These are phyloP conservation scores for Nothophaeocryptopus gaeumannii DNA, from an alignment of 2,329 filamentous ascomycete species.

Conservation along the genomic window DNA sequence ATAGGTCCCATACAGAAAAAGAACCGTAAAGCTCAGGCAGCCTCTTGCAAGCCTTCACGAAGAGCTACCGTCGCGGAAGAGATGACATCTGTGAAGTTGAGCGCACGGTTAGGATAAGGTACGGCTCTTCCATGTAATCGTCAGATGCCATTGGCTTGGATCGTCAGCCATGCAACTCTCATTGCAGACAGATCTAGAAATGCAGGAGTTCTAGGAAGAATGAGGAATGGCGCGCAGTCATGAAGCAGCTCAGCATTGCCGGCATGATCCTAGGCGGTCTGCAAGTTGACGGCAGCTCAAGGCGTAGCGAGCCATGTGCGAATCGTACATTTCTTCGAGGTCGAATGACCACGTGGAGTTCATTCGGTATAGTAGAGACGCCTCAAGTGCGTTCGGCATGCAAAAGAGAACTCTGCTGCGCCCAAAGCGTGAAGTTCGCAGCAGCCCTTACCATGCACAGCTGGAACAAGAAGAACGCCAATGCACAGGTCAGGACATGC, in stretches of 20 bases:
- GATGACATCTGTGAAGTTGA: not conserved
- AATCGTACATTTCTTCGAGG: not conserved
- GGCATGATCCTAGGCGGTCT: too few species aligned
- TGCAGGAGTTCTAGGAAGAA: too few species aligned
- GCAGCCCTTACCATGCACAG: too few species aligned
- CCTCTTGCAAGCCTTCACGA: constrained; percentile 17
- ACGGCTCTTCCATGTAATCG: constrained; percentile 16
- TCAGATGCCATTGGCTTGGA: constrained; percentile 13
- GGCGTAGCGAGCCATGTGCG: too few species aligned
- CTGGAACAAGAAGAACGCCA: too few species aligned
- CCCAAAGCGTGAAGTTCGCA: too few species aligned
- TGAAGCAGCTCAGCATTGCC: too few species aligned
- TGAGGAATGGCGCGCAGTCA: too few species aligned
- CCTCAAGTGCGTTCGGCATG: constrained; percentile 19
- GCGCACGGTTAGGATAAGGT: constrained; percentile 17
- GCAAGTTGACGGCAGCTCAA: too few species aligned
- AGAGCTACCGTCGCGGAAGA: not conserved
- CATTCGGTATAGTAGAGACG: constrained; percentile 21
- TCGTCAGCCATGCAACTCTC: too few species aligned
- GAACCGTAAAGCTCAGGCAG: constrained; percentile 14
- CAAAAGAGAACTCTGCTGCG: constrained; percentile 13
- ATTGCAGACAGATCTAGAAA: too few species aligned
- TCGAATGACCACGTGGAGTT: constrained; percentile 13
- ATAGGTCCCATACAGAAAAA: constrained; percentile 3
- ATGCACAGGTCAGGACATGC: too few species aligned